A percentile compares a stretch with the other conserved stretches of the same genome.
These are phyloP conservation scores for Aureobasidium sp. DNA, from an alignment of 2,329 filamentous ascomycete species.

Conservation along the genomic window DNA sequence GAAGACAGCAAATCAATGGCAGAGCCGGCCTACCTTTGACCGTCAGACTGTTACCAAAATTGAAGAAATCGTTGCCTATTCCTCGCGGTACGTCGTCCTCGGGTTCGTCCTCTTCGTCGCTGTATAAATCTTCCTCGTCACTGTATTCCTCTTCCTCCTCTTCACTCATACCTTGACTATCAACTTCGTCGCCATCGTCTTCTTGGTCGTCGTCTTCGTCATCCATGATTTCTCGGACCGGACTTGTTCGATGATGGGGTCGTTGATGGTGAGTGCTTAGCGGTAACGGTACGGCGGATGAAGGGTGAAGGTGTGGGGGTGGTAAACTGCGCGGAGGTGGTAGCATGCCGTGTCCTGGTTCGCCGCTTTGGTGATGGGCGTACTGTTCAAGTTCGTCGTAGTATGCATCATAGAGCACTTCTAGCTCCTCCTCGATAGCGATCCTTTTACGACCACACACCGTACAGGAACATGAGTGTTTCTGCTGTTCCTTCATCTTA, in stretches of 20 bases:
- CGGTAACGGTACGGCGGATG: conserved; percentile 49
- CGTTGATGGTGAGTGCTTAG: conserved; percentile 52
- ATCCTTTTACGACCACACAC: conserved; percentile 94
- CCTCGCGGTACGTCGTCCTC: conserved; percentile 52
- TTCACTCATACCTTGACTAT: conserved; percentile 37
- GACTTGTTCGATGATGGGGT: conserved; percentile 61
- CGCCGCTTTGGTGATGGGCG: conserved; percentile 65
- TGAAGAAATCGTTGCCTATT: conserved; percentile 71
- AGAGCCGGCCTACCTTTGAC: conserved; percentile 61
- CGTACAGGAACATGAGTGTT: conserved; percentile 96
- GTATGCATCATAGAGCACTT: conserved; percentile 96
- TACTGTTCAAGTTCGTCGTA: conserved; percentile 98
- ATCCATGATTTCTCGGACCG: conserved; percentile 62
- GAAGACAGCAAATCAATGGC: conserved; percentile 10
- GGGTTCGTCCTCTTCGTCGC: conserved; percentile 54
- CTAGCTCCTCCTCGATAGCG: conserved; percentile 95
- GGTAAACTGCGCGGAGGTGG: conserved; percentile 49
- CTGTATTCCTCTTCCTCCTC: conserved; percentile 52
- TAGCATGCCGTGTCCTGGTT: conserved; percentile 62
- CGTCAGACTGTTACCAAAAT: conserved; percentile 93
- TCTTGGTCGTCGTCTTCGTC: conserved; percentile 49
- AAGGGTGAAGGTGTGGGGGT: conserved; percentile 25
- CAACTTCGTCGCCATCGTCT: conserved; percentile 48
- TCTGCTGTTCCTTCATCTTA: conserved; percentile 99
- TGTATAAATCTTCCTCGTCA: conserved; percentile 59